A percentile compares a stretch with the other conserved stretches of the same genome.
These are phyloP conservation scores for Ilex paraguariensis DNA, from an alignment of 305 asterid species.

Conservation along the genomic window DNA sequence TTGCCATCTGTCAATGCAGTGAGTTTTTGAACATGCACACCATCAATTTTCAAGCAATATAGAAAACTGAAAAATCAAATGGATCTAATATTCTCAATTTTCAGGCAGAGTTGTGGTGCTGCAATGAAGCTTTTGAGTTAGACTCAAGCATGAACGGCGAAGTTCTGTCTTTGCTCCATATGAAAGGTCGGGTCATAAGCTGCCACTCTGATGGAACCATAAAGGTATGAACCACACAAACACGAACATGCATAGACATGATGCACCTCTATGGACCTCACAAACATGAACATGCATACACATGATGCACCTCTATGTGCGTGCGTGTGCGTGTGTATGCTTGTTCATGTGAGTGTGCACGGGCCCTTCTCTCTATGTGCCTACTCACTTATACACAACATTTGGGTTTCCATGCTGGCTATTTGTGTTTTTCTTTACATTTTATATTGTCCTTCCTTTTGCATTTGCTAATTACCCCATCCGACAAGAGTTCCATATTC, in stretches of 20 bases:
- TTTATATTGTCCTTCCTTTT: neutral
- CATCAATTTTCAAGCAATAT: neutral
- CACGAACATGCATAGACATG: neutral
- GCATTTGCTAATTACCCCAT: neutral
- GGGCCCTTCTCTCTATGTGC: too few relatives aligned
- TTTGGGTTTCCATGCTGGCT: neutral
- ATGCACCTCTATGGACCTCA: too few relatives aligned
- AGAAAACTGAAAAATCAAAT: neutral
- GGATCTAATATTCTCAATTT: constrained; percentile 12
- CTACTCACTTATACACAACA: too few relatives aligned
- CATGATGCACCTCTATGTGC: too few relatives aligned
- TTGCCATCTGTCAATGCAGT: constrained; percentile 65
- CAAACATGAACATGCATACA: too few relatives aligned
- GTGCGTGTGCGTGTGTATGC: too few relatives aligned
- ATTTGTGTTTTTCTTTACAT: neutral
- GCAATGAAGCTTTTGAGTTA: constrained; percentile 60
- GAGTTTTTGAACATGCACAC: constrained; percentile 25
- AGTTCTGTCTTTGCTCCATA: constrained; percentile 54
- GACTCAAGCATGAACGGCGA: constrained; percentile 69
- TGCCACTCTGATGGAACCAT: constrained; percentile 85
- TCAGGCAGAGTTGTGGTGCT: constrained; percentile 81
- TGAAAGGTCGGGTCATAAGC: constrained; percentile 50
- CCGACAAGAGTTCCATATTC: neutral
- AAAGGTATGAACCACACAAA: constrained; percentile 35
- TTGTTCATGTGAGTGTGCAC: too few relatives aligned